Evolutionary conservation across 2,329 filamentous ascomycete genomes (phyloP).

Genomic region (Fusarium sp.): DNA sequence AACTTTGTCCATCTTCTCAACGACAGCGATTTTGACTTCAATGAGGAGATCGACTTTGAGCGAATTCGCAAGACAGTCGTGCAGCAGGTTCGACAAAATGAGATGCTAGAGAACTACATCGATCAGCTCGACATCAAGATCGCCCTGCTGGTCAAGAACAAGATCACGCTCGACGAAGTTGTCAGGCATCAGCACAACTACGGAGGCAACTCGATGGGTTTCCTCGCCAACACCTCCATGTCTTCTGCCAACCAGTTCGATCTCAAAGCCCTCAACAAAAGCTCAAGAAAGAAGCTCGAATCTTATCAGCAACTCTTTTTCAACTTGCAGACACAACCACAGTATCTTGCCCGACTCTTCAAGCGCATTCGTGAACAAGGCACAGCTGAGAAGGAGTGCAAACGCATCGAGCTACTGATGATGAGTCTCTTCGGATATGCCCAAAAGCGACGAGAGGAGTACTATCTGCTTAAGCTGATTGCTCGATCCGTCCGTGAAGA

Average conservation of each 20-base stretch:
- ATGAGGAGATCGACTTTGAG: constrained; percentile 98
- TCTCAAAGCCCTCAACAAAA: constrained; percentile 96
- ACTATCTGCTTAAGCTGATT: constrained; percentile 92
- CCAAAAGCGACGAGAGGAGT: constrained; percentile 96
- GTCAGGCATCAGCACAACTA: constrained; percentile 97
- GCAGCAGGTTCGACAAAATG: constrained; percentile 96
- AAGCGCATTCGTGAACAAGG: constrained; percentile 83
- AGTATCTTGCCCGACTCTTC: constrained; percentile 92
- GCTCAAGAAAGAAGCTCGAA: constrained; percentile 92
- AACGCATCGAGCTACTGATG: constrained; percentile 90
- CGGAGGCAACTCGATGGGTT: constrained; percentile 84
- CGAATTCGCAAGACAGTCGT: constrained; percentile 94
- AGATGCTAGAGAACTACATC: constrained; percentile 97
- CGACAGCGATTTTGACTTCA: constrained; percentile 98
- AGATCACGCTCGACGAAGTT: constrained; percentile 97
- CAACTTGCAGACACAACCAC: constrained; percentile 93
- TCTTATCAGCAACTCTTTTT: constrained; percentile 99
- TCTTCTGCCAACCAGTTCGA: constrained; percentile 93
- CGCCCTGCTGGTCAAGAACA: constrained; percentile 97
- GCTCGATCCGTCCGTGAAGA: constrained; percentile 86
- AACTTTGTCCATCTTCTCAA: constrained; percentile 98
- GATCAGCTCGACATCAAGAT: constrained; percentile 99
- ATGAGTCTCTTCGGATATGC: constrained; percentile 98
- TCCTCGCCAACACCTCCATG: constrained; percentile 89
- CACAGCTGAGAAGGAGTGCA: constrained; percentile 89